Evolutionary conservation across 495 filamentous ascomycete species (phyloP).

Genomic region (Hyphodiscus hymeniophilus): DNA sequence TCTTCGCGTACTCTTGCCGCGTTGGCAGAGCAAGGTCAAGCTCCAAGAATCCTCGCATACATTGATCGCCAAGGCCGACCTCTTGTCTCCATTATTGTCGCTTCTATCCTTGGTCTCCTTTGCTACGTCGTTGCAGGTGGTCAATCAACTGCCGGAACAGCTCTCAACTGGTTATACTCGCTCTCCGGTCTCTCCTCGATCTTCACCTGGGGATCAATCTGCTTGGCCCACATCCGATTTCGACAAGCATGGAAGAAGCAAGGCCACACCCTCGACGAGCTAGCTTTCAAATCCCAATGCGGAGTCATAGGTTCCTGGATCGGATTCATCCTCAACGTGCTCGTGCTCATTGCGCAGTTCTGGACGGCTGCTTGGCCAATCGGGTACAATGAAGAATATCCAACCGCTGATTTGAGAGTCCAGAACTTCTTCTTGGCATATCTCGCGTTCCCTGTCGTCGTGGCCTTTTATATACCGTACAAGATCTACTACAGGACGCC

Average conservation of each 20-base stretch:
- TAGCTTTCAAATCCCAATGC: slow-evolving; percentile 74
- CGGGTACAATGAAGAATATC: slow-evolving; percentile 40
- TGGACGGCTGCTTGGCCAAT: slow-evolving; percentile 85
- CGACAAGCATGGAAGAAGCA: slow-evolving; percentile 69
- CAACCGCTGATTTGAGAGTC: slow-evolving; percentile 34
- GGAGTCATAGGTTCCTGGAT: slow-evolving; percentile 79
- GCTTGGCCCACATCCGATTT: slow-evolving; percentile 86
- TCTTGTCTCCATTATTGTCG: slow-evolving; percentile 60
- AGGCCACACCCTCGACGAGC: slow-evolving; percentile 63
- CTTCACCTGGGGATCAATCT: slow-evolving; percentile 92
- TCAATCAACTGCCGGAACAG: slow-evolving; percentile 43
- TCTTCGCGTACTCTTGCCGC: slow-evolving; percentile 81
- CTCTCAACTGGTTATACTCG: slow-evolving; percentile 84
- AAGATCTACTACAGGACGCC: slow-evolving; percentile 70
- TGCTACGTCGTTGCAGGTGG: slow-evolving; percentile 69
- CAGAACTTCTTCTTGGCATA: slow-evolving; percentile 73
- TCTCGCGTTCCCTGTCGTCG: slow-evolving; percentile 75
- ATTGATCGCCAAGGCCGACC: slow-evolving; percentile 80
- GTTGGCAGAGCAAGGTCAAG: slow-evolving; percentile 77
- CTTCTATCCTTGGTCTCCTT: slow-evolving; percentile 64
- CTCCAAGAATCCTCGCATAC: slow-evolving; percentile 67
- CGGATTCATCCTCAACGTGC: slow-evolving; percentile 67
- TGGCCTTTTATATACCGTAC: slow-evolving; percentile 66
- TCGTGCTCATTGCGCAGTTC: slow-evolving; percentile 86
- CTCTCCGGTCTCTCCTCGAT: slow-evolving; percentile 84